Evolutionary conservation across 805 yeast species (phyloP).

Genomic region (Saccharomycopsis fibuligera): DNA sequence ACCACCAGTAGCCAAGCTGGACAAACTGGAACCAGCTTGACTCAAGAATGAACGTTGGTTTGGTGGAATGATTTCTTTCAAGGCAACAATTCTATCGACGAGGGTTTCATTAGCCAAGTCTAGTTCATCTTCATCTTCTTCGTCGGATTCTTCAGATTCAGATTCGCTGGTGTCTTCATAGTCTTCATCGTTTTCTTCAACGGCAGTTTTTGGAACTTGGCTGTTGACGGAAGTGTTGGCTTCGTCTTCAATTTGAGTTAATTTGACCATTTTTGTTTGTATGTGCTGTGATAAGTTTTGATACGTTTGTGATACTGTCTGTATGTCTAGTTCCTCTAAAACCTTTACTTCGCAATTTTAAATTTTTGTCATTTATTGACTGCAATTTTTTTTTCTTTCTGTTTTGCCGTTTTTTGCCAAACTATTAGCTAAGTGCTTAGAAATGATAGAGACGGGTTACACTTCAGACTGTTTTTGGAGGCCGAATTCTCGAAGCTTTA

Average conservation of each 20-base stretch:
- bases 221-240: conserved; percentile 31
- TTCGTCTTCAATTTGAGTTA: conserved; percentile 53
- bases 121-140: conserved; percentile 60
- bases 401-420: not conserved
- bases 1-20: conserved; percentile 38
- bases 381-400: not conserved
- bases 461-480: too few species aligned
- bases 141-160: conserved; percentile 39
- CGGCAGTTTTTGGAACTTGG: conserved; percentile 30
- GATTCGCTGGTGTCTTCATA: conserved; percentile 30
- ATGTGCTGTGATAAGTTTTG: not conserved
- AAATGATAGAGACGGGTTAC: too few species aligned
- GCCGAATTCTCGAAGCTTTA: too few species aligned
- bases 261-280: conserved; percentile 53
- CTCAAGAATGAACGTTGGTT: conserved; percentile 56
- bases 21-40: conserved; percentile 28
- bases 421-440: too few species aligned
- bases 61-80: conserved; percentile 89
- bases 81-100: conserved; percentile 81
- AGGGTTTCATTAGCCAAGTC: conserved; percentile 77
- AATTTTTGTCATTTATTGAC: not conserved
- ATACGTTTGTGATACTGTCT: too few species aligned
- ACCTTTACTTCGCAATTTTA: not conserved
- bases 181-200: conserved; percentile 35
- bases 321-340: not conserved